Base-by-base conservation (phyloP, 352 stramenopile species). In the Phytophthora meadii region DNA sequence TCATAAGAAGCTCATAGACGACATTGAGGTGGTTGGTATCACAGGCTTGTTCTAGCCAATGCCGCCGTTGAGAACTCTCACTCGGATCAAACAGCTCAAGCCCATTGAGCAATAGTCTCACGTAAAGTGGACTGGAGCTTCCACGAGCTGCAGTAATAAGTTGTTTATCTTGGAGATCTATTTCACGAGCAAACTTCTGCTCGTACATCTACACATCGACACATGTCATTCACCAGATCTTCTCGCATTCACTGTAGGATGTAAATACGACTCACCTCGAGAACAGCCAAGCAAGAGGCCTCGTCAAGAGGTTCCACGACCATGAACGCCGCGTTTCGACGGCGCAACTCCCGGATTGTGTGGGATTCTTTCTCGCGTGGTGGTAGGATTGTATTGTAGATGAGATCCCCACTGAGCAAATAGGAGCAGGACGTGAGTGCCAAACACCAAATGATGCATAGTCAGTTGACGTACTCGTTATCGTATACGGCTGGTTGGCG, bases 261-360 rank as follows among this genome's bases (percentile, higher is more conserved):
- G 1, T 22, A 53, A 12, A 11, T 36, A 14, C 10, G 19, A 27
- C 45, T 42, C 62, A 90, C 82, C 52, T 84, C 58, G 3, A 93
- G 54, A 34, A 93, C 79, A 11, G 69, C 70, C n/a, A 68, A 70
- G n/a, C 84, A 95, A n/a, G 78, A 77, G 8, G 39, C 12, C 11
- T 93, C 80, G 42, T 93, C 81, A 22, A 95, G 74, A 0, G 87
- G 77, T 51, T 95, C 87, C 5, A 79, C 77, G 5, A 84, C 70
- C n/a, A 95, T 49, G 54, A 92, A 93, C 14, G 52, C 75, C 3
- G 84, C 73, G 12, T 79, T 84, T 4, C 84, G 79, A 3, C 87
- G 72, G 24, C 80, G 75, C n/a, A 95, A 61, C 28, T 95, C 87
- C 14, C 82, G 79, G 19, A 93, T 88, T 0, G 81, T 90, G 50